Conservation (phyloP, 129 eudicot genomes). For the Pulicaria dysenterica region DNA sequence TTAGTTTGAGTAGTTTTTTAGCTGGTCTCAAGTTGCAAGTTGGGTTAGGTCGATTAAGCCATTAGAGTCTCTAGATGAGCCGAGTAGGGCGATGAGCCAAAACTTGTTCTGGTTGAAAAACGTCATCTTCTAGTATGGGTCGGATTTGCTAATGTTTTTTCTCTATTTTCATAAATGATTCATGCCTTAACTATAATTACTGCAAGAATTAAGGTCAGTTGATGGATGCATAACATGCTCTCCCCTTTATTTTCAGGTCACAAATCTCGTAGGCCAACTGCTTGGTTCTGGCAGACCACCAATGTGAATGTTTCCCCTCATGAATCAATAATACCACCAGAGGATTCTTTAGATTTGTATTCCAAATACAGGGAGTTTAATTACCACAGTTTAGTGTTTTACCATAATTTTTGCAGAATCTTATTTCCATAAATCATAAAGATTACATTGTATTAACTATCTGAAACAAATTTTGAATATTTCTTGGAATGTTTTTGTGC, state of each 20-base stretch:
- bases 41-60: too few relatives aligned
- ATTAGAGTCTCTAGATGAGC: too few relatives aligned
- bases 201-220: neutral
- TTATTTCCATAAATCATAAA: slow-evolving; percentile 35
- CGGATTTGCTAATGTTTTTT: too few relatives aligned
- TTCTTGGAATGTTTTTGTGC: slow-evolving; percentile 23
- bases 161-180: too few relatives aligned
- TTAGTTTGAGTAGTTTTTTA: too few relatives aligned
- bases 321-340: slow-evolving; percentile 17
- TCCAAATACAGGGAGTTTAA: slow-evolving; percentile 17
- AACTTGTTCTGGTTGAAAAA: too few relatives aligned
- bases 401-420: slow-evolving; percentile 21
- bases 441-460: slow-evolving; percentile 20
- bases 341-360: slow-evolving; percentile 26
- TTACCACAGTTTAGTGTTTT: slow-evolving; percentile 12
- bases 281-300: slow-evolving; percentile 64
- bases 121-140: too few relatives aligned
- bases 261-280: slow-evolving; percentile 72
- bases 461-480: slow-evolving; percentile 32
- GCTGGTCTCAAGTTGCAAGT: too few relatives aligned
- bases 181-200: too few relatives aligned
- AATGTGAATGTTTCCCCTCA: slow-evolving; percentile 41
- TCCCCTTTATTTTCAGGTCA: slow-evolving; percentile 55
- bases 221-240: slow-evolving; percentile 8
- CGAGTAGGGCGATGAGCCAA: too few relatives aligned